Evolutionary conservation across 179 eudicot species (phyloP).

Genomic region (Actinidia polygama): DNA sequence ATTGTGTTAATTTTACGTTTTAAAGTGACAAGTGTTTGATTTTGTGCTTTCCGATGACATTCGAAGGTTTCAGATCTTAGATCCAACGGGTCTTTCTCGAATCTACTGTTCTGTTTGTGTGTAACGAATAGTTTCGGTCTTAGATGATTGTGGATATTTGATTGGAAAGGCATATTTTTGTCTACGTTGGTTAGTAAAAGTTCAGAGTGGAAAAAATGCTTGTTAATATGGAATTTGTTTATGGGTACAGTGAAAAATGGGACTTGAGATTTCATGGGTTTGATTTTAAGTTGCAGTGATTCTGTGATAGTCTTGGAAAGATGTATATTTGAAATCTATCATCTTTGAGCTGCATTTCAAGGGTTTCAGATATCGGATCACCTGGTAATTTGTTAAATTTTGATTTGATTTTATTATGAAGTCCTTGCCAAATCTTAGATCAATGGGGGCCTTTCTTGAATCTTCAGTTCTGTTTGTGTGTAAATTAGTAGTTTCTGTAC

Average conservation of each 20-base stretch:
- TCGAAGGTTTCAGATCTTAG: no score
- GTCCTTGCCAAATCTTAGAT: not conserved
- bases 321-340: not conserved
- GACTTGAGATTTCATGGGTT: no score
- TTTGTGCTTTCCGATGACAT: not conserved
- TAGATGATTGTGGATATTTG: no score
- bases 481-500: not conserved
- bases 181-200: no score
- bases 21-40: not conserved
- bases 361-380: conserved; percentile 18
- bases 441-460: not conserved
- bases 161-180: no score
- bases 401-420: not conserved
- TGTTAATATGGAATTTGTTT: no score
- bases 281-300: no score
- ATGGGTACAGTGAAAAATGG: no score
- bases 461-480: not conserved
- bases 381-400: not conserved
- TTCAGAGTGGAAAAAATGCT: no score
- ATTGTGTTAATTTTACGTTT: not conserved
- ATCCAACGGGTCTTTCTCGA: no score
- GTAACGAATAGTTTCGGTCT: no score
- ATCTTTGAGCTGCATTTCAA: not conserved
- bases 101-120: no score
- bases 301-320: not conserved